phyloP scores from a whole-genome alignment of 306 rosid genomes.

The Carpinus fangiana region DNA sequence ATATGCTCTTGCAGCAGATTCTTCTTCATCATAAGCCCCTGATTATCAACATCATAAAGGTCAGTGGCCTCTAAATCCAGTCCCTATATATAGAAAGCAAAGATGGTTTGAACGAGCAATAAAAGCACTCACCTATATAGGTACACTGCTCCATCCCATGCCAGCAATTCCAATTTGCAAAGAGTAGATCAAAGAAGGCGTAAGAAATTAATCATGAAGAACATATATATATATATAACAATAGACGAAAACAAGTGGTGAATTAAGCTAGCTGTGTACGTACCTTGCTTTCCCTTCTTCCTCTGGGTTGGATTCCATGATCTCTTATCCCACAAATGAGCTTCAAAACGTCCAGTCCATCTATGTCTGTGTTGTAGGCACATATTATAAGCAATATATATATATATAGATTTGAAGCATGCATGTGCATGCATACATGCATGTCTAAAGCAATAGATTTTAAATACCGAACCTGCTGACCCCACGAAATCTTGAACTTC shows the following conservation, averaged over 20 bases:
- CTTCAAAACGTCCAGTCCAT: conserved; percentile 50
- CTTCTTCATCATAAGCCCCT: conserved; percentile 58
- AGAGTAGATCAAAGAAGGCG: conserved; percentile 21
- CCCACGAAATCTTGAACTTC: conserved; percentile 51
- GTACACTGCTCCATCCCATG: conserved; percentile 59
- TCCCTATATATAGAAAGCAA: background rate
- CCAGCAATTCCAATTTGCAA: conserved; percentile 29
- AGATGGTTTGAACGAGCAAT: conserved; percentile 8
- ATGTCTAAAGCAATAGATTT: background rate
- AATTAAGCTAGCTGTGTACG: background rate
- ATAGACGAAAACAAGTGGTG: background rate
- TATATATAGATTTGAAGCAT: no score
- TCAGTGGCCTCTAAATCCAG: background rate
- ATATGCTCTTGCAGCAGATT: conserved; percentile 53
- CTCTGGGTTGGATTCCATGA: conserved; percentile 54
- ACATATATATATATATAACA: no score
- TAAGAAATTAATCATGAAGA: background rate
- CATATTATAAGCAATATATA: no score
- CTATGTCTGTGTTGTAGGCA: conserved; percentile 31
- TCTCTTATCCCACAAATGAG: conserved; percentile 57
- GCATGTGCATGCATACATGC: no score
- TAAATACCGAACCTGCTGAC: conserved; percentile 36
- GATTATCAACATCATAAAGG: background rate
- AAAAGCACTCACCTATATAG: conserved; percentile 56
- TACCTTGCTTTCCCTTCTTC: conserved; percentile 57